Evolutionary conservation across 2,329 filamentous ascomycete species (phyloP), one percentile per base, ranked within the genome.

Genomic region (Claviceps capensis): DNA sequence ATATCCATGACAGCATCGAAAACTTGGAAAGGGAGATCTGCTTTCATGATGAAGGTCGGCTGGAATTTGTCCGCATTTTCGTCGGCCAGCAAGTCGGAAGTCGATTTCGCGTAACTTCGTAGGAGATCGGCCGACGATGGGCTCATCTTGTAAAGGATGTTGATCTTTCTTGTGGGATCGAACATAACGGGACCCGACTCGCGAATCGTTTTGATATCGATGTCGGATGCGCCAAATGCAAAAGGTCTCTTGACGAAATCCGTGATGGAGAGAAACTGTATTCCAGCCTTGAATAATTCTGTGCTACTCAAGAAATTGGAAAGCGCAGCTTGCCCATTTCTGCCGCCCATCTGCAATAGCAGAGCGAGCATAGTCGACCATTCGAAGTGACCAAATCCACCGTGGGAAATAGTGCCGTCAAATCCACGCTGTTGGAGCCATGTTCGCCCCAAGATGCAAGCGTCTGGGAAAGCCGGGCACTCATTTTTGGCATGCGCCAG

Each of bases 321-420:
- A 16, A 97, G 74, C 5, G 87, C 70, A 2, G 85, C 77, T 56
- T 82, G 78, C 2, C 86, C 85, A 54, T 83, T 83, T 6, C 80
- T 77, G 6, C 83, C 85, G 26, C 87, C 87, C n/a, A 79, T 81
- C 65, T 88, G 82, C 43, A 97, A 73, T 2, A 97, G 72, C 14
- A 95, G 72, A 36, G 90, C 87, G 63, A 90, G 78, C 48, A 93
- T 71, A n/a, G 81, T 71, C 0, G 86, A 78, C 88, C 88, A 97
- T 65, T 98, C 93, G 57, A 95, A 95, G 58, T 88, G 82, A 3
- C 93, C 93, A 64, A 98, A 96, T 0, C 93, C 93, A 45, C 93
- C 91, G 44, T 76, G 72, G 2, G 79, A 75, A n/a, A 89, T 67
- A 22, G 76, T 72, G 45, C 86, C 79, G 16, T 77, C 77, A 58